phyloP scores from a whole-genome alignment of 768 basidiomycete genomes.

The Pisolithus marmoratus region DNA sequence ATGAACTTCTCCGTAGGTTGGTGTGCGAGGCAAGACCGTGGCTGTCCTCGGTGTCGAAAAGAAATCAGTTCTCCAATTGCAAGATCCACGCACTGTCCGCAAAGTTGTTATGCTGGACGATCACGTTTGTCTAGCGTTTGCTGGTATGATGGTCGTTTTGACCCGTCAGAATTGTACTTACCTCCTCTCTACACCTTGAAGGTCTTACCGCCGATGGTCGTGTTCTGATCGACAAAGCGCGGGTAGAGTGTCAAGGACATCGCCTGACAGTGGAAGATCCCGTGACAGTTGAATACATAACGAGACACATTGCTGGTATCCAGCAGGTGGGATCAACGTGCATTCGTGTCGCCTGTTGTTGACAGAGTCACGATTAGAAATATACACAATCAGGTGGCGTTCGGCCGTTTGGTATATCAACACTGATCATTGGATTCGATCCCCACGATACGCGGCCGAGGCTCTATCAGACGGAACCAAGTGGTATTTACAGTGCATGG shows the following conservation, averaged over 20 bases:
- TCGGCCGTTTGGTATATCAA: constrained; percentile 96
- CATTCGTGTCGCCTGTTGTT: neutral
- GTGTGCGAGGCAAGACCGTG: constrained; percentile 89
- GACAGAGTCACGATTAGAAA: constrained; percentile 40
- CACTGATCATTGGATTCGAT: constrained; percentile 95
- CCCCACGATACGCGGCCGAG: constrained; percentile 84
- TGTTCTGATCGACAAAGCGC: constrained; percentile 95
- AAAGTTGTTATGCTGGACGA: constrained; percentile 99
- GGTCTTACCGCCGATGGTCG: constrained; percentile 97
- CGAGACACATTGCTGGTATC: constrained; percentile 96
- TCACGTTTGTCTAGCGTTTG: constrained; percentile 95
- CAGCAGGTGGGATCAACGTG: constrained; percentile 67
- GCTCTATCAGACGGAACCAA: constrained; percentile 95
- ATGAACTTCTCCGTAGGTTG: constrained; percentile 55
- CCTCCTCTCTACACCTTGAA: constrained; percentile 26
- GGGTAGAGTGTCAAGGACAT: constrained; percentile 96
- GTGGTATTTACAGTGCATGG: constrained; percentile 98
- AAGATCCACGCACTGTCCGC: constrained; percentile 95
- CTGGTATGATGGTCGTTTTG: constrained; percentile 51
- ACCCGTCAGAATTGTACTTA: constrained; percentile 6
- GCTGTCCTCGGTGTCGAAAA: constrained; percentile 98
- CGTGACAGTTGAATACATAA: constrained; percentile 97
- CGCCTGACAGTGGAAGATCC: constrained; percentile 97
- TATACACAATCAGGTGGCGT: constrained; percentile 99
- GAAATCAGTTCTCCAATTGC: constrained; percentile 95